phyloP scores from a whole-genome alignment of 257 asterid species.

The Jacaranda mimosifolia region DNA sequence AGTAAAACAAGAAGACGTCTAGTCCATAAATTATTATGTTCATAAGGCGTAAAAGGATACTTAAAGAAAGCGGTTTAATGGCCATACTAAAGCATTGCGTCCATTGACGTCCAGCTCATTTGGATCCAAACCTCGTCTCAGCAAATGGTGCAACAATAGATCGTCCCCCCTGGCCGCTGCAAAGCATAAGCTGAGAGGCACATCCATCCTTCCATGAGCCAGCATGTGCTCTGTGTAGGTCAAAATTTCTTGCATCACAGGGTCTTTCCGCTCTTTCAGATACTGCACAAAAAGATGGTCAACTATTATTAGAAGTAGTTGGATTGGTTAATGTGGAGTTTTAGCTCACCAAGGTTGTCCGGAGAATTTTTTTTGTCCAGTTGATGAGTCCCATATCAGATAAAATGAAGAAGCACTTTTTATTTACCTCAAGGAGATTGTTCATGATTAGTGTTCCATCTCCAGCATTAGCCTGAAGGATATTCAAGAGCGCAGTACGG shows the following conservation, averaged over 20 bases:
- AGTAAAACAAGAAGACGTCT: conserved; percentile 21
- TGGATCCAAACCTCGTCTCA: conserved; percentile 72
- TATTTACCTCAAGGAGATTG: conserved; percentile 74
- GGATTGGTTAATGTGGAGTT: too few species aligned
- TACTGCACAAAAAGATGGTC: conserved; percentile 51
- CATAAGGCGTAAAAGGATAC: too few species aligned
- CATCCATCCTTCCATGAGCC: conserved; percentile 78
- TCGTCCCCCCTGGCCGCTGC: conserved; percentile 85
- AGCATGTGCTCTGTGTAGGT: conserved; percentile 74
- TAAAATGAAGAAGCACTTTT: neutral
- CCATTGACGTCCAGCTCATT: conserved; percentile 71
- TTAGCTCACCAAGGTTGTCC: too few species aligned
- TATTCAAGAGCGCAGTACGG: conserved; percentile 69
- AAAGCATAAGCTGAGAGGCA: conserved; percentile 88
- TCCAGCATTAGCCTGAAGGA: conserved; percentile 78
- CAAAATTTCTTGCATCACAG: conserved; percentile 63
- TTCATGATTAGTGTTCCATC: conserved; percentile 82
- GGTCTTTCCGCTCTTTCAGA: conserved; percentile 64
- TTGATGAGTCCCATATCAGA: too few species aligned
- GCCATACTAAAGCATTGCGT: conserved; percentile 68
- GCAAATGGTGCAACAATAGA: conserved; percentile 67
- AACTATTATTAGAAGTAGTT: too few species aligned
- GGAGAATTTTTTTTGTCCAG: too few species aligned
- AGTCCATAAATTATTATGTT: neutral
- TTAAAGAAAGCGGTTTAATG: neutral